These are phyloP conservation scores for Taiwanofungus camphoratus DNA, from an alignment of 1,284 basidiomycete genomes.

Conservation along the genomic window DNA sequence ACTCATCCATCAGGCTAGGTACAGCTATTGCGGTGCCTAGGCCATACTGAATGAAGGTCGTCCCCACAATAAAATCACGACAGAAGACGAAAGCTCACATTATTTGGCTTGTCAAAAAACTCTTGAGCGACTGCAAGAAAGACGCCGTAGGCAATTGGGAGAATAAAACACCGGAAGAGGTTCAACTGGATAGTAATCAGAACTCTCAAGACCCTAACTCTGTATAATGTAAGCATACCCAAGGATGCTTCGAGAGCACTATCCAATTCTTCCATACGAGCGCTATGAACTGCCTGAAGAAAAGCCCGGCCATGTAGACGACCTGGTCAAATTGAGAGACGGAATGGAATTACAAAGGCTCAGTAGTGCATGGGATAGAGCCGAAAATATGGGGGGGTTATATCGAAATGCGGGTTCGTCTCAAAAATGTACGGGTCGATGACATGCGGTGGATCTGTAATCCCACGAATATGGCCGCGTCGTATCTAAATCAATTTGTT, in stretches of 20 bases:
- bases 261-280: constrained; percentile 77
- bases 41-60: constrained; percentile 45
- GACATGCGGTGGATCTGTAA: too few relatives aligned
- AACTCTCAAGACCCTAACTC: not conserved
- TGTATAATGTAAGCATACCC: constrained; percentile 38
- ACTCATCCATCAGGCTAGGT: constrained; percentile 40
- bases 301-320: constrained; percentile 27
- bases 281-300: constrained; percentile 58
- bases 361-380: not conserved
- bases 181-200: constrained; percentile 42
- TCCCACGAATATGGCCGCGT: too few relatives aligned
- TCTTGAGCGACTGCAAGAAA: constrained; percentile 62
- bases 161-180: constrained; percentile 56
- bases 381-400: not conserved
- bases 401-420: not conserved
- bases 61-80: constrained; percentile 5
- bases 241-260: constrained; percentile 54
- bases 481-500: not conserved
- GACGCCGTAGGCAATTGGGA: constrained; percentile 65
- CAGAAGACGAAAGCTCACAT: constrained; percentile 34
- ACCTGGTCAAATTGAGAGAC: not conserved
- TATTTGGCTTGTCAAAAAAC: constrained; percentile 50
- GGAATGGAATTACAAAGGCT: not conserved
- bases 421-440: not conserved
- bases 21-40: constrained; percentile 53